Evolutionary conservation across 148 eudicot species (phyloP), one percentile per base, ranked within the genome.

Genomic region (Silene latifolia): DNA sequence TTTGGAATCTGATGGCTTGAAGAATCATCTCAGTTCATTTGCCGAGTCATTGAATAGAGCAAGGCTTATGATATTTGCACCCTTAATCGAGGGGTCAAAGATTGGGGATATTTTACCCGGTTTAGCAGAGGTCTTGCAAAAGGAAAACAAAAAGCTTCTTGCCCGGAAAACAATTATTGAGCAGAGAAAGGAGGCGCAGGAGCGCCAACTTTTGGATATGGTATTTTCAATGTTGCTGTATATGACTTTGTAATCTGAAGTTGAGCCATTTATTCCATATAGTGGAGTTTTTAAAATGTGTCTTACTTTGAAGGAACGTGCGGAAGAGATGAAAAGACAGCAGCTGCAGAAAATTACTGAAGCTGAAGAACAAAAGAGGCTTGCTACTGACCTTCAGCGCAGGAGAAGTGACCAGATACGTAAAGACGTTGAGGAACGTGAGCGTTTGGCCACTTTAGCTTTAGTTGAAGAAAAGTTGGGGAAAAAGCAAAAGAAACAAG

Each of bases 151-250:
- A 77, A 86, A 85, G 76, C 96, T 91, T 84, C 93, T 94, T 84
- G 98, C 97, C 61, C 85, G 98, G 47, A 94, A 94, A 67, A 88
- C 91, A 47, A 85, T 94, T 61, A 94, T 94, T 82, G 98, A 94
- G 75, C 89, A 94, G 74, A 87, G 97, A 61, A 94, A 94, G 78
- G 98, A 94, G 79, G 98, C 91, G 29, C 96, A 91, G 80, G 98
- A 94, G 57, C 93, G 95, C 32, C 93, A 85, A 46, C 92, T 94
- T 32, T 75, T 94, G 68, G 97, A 91, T 65, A 90, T 81, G 96
- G 98, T 94, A 86, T 53, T 24, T 63, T 17, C 27, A 19, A 8
- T 3, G 51, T 67, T 62, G 1, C 17, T 46, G 66, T 39, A 48
- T 10, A 13, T 17, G 5, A 19, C 20, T 27, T 70, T 71, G 9